These are phyloP conservation scores for Centrapalus pauciflorus DNA, from an alignment of 129 eudicot species.

Conservation along the genomic window DNA sequence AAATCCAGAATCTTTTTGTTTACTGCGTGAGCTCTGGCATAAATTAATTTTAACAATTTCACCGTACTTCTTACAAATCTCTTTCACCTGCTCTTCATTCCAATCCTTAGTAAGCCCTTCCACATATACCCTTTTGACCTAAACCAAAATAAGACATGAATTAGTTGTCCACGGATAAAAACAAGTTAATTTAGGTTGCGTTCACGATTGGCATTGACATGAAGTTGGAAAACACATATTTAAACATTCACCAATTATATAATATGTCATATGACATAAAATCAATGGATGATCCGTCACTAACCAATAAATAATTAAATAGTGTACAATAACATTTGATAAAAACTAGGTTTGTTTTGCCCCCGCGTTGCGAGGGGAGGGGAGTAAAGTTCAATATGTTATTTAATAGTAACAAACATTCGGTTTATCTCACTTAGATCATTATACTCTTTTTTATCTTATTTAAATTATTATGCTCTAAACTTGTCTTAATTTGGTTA, in stretches of 20 bases:
- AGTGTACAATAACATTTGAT: not conserved
- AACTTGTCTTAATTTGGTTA: too few species aligned
- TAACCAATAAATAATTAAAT: not conserved
- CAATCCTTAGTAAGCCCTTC: constrained; percentile 46
- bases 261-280: not conserved
- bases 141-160: constrained; percentile 12
- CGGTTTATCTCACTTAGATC: too few species aligned
- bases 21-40: constrained; percentile 11
- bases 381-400: too few species aligned
- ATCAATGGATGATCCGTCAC: not conserved
- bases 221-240: not conserved
- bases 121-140: constrained; percentile 35
- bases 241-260: not conserved
- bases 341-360: too few species aligned
- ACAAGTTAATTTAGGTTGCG: not conserved
- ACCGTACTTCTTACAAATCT: constrained; percentile 34
- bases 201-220: constrained; percentile 2
- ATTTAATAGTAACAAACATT: too few species aligned
- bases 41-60: constrained; percentile 27
- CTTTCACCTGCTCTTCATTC: constrained; percentile 40
- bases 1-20: constrained; percentile 33
- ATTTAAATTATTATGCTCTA: too few species aligned
- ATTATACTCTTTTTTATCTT: too few species aligned
- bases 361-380: too few species aligned
- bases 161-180: constrained; percentile 1